These are phyloP conservation scores for Neofusicoccum sp. DNA, from an alignment of 2,329 filamentous ascomycete species.

Conservation along the genomic window DNA sequence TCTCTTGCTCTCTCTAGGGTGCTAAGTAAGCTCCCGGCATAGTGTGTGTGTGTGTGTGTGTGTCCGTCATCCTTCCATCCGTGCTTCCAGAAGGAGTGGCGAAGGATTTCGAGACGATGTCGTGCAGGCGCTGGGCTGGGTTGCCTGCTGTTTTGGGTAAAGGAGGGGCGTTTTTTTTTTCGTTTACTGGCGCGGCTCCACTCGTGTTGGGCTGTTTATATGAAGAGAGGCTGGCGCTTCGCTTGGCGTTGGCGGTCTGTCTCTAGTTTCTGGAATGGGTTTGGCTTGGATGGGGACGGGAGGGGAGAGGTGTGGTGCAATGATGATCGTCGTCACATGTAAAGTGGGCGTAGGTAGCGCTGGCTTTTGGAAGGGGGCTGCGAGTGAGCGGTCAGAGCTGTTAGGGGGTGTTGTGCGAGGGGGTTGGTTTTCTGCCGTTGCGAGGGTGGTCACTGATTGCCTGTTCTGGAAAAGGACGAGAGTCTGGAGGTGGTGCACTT, in stretches of 20 bases:
- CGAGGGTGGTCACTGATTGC: no score
- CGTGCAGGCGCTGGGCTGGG: not conserved
- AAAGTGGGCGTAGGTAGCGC: not conserved
- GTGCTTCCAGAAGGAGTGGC: constrained; percentile 1
- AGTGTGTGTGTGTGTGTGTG: not conserved
- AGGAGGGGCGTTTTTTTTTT: not conserved
- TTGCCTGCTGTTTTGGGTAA: no score
- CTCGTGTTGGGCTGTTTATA: no score
- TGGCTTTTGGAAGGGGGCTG: not conserved
- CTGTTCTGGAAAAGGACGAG: no score
- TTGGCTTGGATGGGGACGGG: not conserved
- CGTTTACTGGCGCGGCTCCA: no score
- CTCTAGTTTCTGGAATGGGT: not conserved
- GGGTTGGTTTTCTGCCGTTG: no score
- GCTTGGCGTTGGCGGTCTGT: constrained; percentile 5
- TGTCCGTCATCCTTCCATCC: not conserved
- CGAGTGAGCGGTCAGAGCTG: no score
- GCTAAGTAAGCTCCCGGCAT: no score
- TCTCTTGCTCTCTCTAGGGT: no score
- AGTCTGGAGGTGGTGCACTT: no score
- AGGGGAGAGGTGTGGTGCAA: no score
- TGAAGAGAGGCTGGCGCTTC: not conserved
- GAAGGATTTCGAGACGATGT: not conserved
- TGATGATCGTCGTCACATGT: constrained; percentile 2
- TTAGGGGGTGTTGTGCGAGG: no score